phyloP scores from a whole-genome alignment of 176 grass and related monocot genomes.

The Elymus sibiricus region DNA sequence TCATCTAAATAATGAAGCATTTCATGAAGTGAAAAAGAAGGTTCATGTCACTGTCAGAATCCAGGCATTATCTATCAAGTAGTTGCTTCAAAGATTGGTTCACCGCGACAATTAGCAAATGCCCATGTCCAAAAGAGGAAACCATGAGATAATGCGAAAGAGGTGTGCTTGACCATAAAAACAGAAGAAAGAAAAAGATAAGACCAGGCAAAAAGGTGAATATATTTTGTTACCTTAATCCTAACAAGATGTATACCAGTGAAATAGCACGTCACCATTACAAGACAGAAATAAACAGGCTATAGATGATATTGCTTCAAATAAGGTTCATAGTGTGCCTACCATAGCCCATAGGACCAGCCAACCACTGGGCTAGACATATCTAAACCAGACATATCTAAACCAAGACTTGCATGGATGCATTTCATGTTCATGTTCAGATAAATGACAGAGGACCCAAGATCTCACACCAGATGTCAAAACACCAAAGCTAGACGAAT shows the following conservation, averaged over 20 bases:
- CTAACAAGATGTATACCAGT: background rate
- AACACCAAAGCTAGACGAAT: conserved; percentile 4
- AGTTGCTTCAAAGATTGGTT: conserved; percentile 32
- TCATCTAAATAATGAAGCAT: background rate
- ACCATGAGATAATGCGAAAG: background rate
- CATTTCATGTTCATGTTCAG: conserved; percentile 1
- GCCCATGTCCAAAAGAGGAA: background rate
- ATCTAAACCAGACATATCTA: no score
- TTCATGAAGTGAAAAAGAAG: conserved; percentile 12
- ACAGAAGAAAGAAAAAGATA: background rate
- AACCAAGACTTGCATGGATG: conserved; percentile 36
- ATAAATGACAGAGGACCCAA: background rate
- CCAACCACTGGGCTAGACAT: background rate
- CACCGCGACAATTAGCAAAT: background rate
- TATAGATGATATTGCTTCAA: conserved; percentile 32
- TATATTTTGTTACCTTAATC: background rate
- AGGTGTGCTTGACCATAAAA: background rate
- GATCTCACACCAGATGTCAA: background rate
- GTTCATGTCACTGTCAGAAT: conserved; percentile 33
- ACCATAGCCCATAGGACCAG: background rate
- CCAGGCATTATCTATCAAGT: conserved; percentile 16
- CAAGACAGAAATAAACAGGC: conserved; percentile 15
- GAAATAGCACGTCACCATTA: background rate
- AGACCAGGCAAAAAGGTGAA: background rate
- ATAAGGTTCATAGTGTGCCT: background rate